Conservation (phyloP, 331 rosid species). For the Malus hybrid region DNA sequence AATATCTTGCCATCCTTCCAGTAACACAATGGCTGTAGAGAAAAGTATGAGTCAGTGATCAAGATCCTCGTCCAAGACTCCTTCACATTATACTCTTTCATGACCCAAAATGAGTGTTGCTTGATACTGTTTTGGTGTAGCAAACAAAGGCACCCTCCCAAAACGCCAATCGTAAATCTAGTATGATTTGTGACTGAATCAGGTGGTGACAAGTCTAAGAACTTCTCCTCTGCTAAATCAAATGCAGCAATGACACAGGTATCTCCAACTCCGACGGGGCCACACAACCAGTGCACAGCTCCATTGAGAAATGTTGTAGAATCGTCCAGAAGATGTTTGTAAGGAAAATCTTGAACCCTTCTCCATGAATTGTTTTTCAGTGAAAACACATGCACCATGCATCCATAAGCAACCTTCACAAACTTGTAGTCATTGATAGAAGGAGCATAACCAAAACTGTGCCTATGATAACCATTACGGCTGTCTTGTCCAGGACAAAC, state of each 20-base stretch:
- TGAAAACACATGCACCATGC: background rate
- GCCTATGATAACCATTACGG: background rate
- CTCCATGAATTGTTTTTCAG: conserved; percentile 2
- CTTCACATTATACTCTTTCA: conserved; percentile 9
- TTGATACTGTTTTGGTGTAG: background rate
- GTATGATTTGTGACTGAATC: background rate
- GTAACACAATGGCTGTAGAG: conserved; percentile 7
- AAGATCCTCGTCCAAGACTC: conserved; percentile 9
- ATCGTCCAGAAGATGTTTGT: background rate
- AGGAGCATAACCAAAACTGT: conserved; percentile 2
- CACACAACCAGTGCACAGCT: conserved; percentile 10
- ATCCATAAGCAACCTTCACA: background rate
- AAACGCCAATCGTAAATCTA: background rate
- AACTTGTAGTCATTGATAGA: conserved; percentile 5
- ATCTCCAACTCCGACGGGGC: background rate
- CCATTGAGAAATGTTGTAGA: background rate
- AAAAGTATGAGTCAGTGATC: background rate
- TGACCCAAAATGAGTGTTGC: background rate
- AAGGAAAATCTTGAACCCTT: conserved; percentile 3
- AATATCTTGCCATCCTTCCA: conserved; percentile 5
- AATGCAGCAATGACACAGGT: background rate
- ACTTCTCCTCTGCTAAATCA: conserved; percentile 5
- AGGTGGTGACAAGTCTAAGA: conserved; percentile 1
- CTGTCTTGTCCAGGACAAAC: background rate
- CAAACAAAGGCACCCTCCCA: conserved; percentile 7